These are phyloP conservation scores for Diplogelasinospora grovesii DNA, from an alignment of 495 filamentous ascomycete genomes.

Conservation along the genomic window DNA sequence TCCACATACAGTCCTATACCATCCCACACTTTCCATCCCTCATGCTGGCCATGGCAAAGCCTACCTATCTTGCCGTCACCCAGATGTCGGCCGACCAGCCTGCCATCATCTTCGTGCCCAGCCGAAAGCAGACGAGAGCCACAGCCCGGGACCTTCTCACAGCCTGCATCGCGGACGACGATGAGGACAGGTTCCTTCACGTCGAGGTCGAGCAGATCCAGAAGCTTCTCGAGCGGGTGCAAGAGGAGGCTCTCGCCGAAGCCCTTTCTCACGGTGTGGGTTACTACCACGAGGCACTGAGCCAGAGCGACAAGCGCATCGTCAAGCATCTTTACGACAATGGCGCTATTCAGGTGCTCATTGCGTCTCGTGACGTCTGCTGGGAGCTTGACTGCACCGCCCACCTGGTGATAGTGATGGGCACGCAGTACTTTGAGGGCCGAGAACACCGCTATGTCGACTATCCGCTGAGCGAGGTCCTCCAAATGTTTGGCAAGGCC, in stretches of 20 bases:
- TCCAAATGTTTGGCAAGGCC: constrained; percentile 99
- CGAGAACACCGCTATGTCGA: constrained; percentile 97
- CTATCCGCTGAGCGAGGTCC: constrained; percentile 89
- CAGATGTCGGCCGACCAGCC: constrained; percentile 84
- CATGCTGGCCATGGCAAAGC: constrained; percentile 98
- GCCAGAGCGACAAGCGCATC: constrained; percentile 81
- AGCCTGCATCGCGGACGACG: constrained; percentile 77
- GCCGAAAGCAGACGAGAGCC: constrained; percentile 80
- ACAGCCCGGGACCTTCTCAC: constrained; percentile 85
- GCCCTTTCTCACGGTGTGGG: constrained; percentile 94
- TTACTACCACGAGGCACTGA: constrained; percentile 93
- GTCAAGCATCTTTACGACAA: constrained; percentile 85
- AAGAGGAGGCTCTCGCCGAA: constrained; percentile 81
- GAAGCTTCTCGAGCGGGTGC: constrained; percentile 72
- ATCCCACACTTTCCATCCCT: constrained; percentile 96
- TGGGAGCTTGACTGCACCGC: constrained; percentile 90
- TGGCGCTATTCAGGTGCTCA: constrained; percentile 86
- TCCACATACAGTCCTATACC: constrained; percentile 91
- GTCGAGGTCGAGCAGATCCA: constrained; percentile 70
- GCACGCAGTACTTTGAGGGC: constrained; percentile 97
- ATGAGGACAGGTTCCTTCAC: constrained; percentile 90
- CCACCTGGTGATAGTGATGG: constrained; percentile 92
- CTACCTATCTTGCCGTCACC: constrained; percentile 77
- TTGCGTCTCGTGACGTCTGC: constrained; percentile 91
- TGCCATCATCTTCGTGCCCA: constrained; percentile 85